These are phyloP conservation scores for Chrysochromulina tobinii DNA, from an alignment of 78 protist species.

Conservation along the genomic window DNA sequence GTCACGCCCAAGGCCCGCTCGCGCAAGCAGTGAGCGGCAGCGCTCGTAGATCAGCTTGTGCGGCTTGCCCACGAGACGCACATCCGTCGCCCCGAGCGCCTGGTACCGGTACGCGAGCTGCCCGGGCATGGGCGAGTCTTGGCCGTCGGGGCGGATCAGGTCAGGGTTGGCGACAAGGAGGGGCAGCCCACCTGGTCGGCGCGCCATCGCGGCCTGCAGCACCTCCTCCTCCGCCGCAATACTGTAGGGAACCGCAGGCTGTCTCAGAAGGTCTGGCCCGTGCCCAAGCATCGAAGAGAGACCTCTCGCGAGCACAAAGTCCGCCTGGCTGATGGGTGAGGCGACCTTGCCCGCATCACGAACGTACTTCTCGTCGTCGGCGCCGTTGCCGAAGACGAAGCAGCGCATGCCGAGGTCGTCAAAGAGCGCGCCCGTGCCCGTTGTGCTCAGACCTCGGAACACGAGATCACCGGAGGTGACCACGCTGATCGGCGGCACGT, in stretches of 20 bases:
- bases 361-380: not conserved
- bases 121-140: conserved; percentile 30
- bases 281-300: not conserved
- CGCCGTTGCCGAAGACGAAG: conserved; percentile 19
- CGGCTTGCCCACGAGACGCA: conserved; percentile 5
- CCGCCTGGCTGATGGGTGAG: not conserved
- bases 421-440: not conserved
- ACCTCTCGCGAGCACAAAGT: conserved; percentile 16
- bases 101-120: not conserved
- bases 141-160: not conserved
- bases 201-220: not conserved
- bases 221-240: not conserved
- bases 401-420: not conserved
- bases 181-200: not conserved
- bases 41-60: not conserved
- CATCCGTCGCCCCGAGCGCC: not conserved
- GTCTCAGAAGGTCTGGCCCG: not conserved
- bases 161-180: conserved; percentile 1
- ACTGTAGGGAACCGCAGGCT: not conserved
- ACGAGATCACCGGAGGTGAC: conserved; percentile 11
- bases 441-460: not conserved
- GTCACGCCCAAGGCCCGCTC: not conserved
- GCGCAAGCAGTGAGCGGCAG: not conserved
- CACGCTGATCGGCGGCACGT: not conserved
- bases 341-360: not conserved